Percentiles rank a stretch among this genome's conserved stretches.
These are phyloP conservation scores for Whalleya microplaca DNA, from an alignment of 2,329 filamentous ascomycete species.

Conservation along the genomic window DNA sequence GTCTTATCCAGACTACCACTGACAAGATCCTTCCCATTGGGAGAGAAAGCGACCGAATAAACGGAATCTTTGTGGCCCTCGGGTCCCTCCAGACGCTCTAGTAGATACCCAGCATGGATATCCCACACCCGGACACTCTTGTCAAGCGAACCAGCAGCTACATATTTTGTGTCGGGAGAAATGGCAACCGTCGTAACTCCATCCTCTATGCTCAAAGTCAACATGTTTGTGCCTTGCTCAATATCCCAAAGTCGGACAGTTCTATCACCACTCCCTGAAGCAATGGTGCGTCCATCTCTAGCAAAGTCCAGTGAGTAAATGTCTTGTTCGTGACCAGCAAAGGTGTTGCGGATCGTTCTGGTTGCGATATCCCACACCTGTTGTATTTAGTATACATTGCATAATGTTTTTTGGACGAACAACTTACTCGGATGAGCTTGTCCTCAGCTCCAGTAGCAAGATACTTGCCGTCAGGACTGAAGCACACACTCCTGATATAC, in stretches of 20 bases:
- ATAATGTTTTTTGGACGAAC: neutral
- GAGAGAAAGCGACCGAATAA: slow-evolving; percentile 94
- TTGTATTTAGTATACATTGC: slow-evolving; percentile 13
- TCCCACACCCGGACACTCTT: slow-evolving; percentile 99
- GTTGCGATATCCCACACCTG: slow-evolving; percentile 93
- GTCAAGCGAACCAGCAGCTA: slow-evolving; percentile 92
- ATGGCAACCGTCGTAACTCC: slow-evolving; percentile 97
- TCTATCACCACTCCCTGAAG: slow-evolving; percentile 91
- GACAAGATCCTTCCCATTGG: slow-evolving; percentile 89
- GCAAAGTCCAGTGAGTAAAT: slow-evolving; percentile 98
- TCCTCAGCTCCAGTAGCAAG: slow-evolving; percentile 96
- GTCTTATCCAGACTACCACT: slow-evolving; percentile 96
- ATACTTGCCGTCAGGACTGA: slow-evolving; percentile 93
- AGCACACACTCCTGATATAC: slow-evolving; percentile 97
- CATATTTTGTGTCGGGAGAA: slow-evolving; percentile 90
- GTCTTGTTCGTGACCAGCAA: slow-evolving; percentile 96
- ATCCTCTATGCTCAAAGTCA: slow-evolving; percentile 91
- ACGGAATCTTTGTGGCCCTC: slow-evolving; percentile 97
- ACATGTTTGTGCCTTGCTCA: slow-evolving; percentile 77
- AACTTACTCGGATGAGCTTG: slow-evolving; percentile 87
- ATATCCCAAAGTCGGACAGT: slow-evolving; percentile 98
- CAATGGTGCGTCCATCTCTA: slow-evolving; percentile 89
- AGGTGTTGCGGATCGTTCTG: slow-evolving; percentile 86
- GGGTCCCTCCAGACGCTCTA: slow-evolving; percentile 89
- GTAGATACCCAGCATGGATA: slow-evolving; percentile 79